phyloP scores from a whole-genome alignment of 768 basidiomycete species.

The Lyophyllum semitale region DNA sequence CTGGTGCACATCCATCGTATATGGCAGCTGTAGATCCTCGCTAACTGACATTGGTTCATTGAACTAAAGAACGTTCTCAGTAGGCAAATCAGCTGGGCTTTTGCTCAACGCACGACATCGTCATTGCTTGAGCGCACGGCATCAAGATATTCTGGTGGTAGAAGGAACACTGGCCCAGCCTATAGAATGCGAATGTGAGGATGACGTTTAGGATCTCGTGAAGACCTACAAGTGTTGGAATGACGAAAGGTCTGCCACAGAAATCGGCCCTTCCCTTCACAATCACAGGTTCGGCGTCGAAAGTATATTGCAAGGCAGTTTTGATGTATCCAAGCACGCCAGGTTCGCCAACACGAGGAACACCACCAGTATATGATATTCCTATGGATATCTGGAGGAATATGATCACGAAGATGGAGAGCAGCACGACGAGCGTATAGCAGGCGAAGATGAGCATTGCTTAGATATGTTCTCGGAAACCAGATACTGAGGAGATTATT shows the following conservation, averaged over 20 bases:
- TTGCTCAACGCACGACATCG: slow-evolving; percentile 25
- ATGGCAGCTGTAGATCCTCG: slow-evolving; percentile 36
- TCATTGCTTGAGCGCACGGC: slow-evolving; percentile 33
- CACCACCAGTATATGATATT: slow-evolving; percentile 30
- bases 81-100: not conserved
- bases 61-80: slow-evolving; percentile 23
- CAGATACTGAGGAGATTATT: not conserved
- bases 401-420: slow-evolving; percentile 16
- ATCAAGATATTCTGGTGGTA: slow-evolving; percentile 33
- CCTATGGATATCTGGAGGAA: slow-evolving; percentile 28
- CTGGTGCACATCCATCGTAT: slow-evolving; percentile 39
- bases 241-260: slow-evolving; percentile 29
- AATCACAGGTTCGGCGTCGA: slow-evolving; percentile 31
- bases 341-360: slow-evolving; percentile 33
- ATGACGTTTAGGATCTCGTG: not conserved
- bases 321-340: slow-evolving; percentile 35
- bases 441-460: not conserved
- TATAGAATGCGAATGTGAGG: slow-evolving; percentile 5
- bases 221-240: slow-evolving; percentile 33
- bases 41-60: slow-evolving; percentile 34
- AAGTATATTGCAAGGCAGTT: slow-evolving; percentile 35
- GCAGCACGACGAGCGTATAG: slow-evolving; percentile 11
- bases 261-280: slow-evolving; percentile 30
- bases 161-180: slow-evolving; percentile 35
- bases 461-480: not conserved